Evolutionary conservation across 768 basidiomycete species (phyloP).

Genomic region (Gloeopeniophorella convolvens): DNA sequence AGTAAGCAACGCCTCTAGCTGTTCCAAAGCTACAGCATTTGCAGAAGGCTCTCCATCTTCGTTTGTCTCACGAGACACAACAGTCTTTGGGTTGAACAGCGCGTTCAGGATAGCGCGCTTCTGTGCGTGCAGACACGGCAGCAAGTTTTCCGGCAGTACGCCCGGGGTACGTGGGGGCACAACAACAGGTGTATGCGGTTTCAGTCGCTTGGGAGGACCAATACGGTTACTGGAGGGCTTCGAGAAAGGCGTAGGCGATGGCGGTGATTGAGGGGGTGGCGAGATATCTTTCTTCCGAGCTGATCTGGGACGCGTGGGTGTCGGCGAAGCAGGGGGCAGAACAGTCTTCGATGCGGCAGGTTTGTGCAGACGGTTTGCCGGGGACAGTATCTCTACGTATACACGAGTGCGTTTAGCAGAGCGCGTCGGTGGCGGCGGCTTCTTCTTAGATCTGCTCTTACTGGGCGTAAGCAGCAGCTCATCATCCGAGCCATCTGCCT

Average conservation of each 20-base stretch:
- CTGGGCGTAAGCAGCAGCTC: conserved; percentile 10
- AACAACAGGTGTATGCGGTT: not conserved
- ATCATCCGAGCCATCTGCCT: conserved; percentile 15
- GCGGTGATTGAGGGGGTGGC: not conserved
- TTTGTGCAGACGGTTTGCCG: conserved; percentile 8
- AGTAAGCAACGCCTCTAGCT: conserved; percentile 55
- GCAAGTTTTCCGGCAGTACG: conserved; percentile 36
- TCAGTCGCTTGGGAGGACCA: not conserved
- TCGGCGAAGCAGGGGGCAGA: conserved; percentile 4
- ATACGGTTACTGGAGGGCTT: not conserved
- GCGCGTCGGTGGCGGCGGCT: not conserved
- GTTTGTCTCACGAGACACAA: conserved; percentile 25
- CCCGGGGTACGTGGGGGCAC: conserved; percentile 23
- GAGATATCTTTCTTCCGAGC: not conserved
- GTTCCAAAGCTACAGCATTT: conserved; percentile 47
- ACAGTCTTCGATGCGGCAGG: not conserved
- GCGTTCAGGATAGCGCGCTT: conserved; percentile 48
- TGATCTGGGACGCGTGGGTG: conserved; percentile 4
- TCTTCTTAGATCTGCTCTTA: not conserved
- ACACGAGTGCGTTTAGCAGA: conserved; percentile 8
- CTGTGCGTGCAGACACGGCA: conserved; percentile 45
- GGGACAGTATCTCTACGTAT: conserved; percentile 8
- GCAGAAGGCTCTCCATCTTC: conserved; percentile 34
- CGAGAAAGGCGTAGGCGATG: not conserved
- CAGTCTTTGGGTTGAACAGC: conserved; percentile 30